Evolutionary conservation across 1,139 yeast genomes (phyloP), one percentile per base, ranked within the genome.

Genomic region (Scheffersomyces segobiensis): DNA sequence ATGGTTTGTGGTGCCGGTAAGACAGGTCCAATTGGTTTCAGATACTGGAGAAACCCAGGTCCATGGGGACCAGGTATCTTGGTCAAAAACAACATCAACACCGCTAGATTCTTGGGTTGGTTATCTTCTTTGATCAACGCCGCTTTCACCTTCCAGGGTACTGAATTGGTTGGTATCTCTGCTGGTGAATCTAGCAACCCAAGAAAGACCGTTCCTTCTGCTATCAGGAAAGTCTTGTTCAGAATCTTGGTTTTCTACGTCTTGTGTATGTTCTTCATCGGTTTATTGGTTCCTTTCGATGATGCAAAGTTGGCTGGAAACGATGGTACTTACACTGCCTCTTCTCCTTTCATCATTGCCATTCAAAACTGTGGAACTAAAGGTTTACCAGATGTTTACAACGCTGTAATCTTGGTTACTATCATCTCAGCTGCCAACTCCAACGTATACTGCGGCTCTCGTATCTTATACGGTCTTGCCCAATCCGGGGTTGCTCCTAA

Each of bases 31-130:
- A 83, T 90, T 53, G 96, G 95, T 7, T 89, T 89, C 80, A 82
- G 93, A 71, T 92, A 93, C 77, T 93, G 98, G 98, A 86, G 93
- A 74, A 78, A 93, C 69, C 97, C 97, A 3, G 97, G 97, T 56
- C 88, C 97, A 1, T 91, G 84, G 87, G 93, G 91, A 62, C 82
- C 87, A 8, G 92, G 91, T 53, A 75, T 80, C 58, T 76, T 80
- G 19, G 75, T 77, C 32, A 59, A 65, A 47, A 32, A 17, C 17
- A 74, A 81, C 63, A 72, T 76, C 49, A 79, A 82, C 66, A 81
- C 87, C 39, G 89, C 80, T 56, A 78, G 87, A 65, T 87, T 88
- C 67, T 77, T 87, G 58, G 91, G 89, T 52, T 87, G 90, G 89
- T 83, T 79, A 71, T 79, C 87, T 63, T 77, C 86, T 60, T 72